A percentile compares a stretch with the other conserved stretches of the same genome.
Evolutionary conservation across 2,329 filamentous ascomycete genomes (phyloP).

Genomic region (Ascochyta fabae): DNA sequence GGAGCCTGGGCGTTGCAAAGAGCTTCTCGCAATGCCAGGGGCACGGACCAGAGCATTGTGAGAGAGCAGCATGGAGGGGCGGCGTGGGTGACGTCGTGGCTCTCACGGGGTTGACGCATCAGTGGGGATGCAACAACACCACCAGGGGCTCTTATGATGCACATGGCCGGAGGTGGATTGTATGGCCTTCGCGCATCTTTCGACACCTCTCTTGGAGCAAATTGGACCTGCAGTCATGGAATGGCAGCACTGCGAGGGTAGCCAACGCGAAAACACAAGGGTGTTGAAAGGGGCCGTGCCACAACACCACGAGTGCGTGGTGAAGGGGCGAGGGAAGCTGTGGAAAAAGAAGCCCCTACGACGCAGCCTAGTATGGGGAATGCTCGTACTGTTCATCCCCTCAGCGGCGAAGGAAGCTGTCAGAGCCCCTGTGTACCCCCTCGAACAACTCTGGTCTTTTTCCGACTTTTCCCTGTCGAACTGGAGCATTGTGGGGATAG

Average conservation of each 20-base stretch:
- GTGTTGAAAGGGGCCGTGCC: background rate
- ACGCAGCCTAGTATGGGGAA: background rate
- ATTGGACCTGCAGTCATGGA: background rate
- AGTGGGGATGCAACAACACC: background rate
- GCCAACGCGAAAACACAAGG: background rate
- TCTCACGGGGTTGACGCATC: background rate
- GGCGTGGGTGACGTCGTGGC: background rate
- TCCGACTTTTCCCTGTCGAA: background rate
- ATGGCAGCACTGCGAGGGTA: background rate
- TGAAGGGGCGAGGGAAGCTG: background rate
- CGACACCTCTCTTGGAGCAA: background rate
- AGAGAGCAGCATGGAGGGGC: background rate
- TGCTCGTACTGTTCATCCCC: background rate
- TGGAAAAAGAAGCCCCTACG: no score
- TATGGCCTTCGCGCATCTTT: background rate
- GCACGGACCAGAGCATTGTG: background rate
- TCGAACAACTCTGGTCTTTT: background rate
- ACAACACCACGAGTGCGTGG: background rate
- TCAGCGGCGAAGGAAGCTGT: background rate
- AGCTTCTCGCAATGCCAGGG: slow-evolving; percentile 1
- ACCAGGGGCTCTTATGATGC: background rate
- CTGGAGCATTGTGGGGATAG: background rate
- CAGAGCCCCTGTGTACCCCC: background rate
- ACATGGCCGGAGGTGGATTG: background rate
- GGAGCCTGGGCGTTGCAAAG: background rate